Conservation (phyloP, 139 green algal species). For the Coelastrella sp. region DNA sequence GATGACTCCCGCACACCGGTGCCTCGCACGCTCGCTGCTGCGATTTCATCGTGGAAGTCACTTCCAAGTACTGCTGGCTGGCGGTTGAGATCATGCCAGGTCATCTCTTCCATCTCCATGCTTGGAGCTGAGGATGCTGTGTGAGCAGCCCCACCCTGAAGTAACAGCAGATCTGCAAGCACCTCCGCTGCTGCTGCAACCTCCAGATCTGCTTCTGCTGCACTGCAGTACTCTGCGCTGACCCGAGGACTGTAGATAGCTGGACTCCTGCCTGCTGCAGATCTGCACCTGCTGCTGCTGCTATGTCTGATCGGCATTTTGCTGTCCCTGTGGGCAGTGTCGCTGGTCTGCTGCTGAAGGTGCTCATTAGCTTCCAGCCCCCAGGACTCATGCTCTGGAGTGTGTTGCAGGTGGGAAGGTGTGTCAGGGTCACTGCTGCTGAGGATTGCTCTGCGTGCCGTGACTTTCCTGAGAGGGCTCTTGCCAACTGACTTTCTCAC, state of each 20-base stretch:
- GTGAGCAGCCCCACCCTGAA: neutral
- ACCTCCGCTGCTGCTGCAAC: neutral
- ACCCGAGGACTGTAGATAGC: neutral
- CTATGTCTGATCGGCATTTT: neutral
- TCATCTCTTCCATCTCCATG: no score
- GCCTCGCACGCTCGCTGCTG: no score
- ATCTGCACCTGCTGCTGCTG: neutral
- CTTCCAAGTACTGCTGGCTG: no score
- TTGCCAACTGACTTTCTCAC: neutral
- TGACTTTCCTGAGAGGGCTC: neutral
- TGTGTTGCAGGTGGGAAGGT: neutral
- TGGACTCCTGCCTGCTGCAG: neutral
- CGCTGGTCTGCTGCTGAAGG: neutral
- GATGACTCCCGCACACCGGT: no score
- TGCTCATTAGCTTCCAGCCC: neutral
- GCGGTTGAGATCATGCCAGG: no score
- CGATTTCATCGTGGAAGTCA: no score
- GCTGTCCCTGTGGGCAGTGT: neutral
- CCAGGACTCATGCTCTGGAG: neutral
- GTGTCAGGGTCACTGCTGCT: neutral
- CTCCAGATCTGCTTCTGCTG: neutral
- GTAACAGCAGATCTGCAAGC: neutral
- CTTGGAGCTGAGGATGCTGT: neutral
- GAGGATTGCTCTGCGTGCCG: neutral
- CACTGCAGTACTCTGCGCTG: neutral